A percentile compares a stretch with the other conserved stretches of the same genome.
Evolutionary conservation across 371 early-diverging fungal genomes (phyloP).

Genomic region (Apophysomyces sp.): DNA sequence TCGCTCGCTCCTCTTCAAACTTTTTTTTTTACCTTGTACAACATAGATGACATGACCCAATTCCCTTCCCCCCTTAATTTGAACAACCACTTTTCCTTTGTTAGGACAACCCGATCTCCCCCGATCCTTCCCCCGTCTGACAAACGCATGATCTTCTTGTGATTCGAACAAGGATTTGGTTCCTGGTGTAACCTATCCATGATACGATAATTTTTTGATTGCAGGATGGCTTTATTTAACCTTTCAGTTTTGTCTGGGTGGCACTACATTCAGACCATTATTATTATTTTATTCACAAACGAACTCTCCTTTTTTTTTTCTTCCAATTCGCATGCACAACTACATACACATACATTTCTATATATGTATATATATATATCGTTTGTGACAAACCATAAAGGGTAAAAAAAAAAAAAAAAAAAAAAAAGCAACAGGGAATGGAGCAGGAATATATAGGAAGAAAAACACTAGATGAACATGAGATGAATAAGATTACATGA

Average conservation of each 20-base stretch:
- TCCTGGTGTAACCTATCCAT: neutral
- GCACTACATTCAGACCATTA: neutral
- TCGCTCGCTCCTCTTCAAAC: neutral
- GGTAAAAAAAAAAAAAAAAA: neutral
- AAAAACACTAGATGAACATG: neutral
- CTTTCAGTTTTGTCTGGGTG: neutral
- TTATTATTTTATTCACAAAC: neutral
- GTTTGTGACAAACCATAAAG: neutral
- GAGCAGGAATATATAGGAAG: neutral
- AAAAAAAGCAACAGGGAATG: neutral
- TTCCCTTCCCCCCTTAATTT: neutral
- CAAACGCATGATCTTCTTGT: slow-evolving; percentile 1
- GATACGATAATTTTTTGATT: neutral
- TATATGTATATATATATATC: neutral
- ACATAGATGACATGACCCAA: neutral
- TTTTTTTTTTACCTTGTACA: neutral
- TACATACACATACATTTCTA: neutral
- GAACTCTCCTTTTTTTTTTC: neutral
- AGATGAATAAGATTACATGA: neutral
- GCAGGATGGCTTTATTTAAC: neutral
- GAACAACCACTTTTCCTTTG: neutral
- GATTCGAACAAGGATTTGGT: neutral
- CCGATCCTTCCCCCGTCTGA: neutral
- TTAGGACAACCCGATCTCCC: neutral
- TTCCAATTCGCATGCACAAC: neutral